Percentiles rank a stretch among this genome's conserved stretches.
phyloP scores from a whole-genome alignment of 192 early-diverging fungal species.

The Linnemannia hyalina region DNA sequence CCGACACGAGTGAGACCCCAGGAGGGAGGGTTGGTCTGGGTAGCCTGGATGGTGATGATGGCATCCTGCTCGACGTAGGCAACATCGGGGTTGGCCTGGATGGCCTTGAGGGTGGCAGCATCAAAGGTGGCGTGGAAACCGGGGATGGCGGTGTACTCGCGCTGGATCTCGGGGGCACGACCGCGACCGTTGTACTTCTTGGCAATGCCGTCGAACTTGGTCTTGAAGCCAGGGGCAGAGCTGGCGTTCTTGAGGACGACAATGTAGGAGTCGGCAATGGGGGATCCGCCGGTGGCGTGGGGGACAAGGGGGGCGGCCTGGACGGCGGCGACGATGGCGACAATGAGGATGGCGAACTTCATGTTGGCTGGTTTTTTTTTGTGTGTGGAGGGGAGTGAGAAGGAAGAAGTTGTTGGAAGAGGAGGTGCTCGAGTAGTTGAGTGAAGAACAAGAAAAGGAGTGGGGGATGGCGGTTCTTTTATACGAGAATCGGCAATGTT shows the following conservation, averaged over 20 bases:
- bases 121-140: constrained; percentile 14
- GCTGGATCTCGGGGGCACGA: constrained; percentile 63
- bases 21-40: constrained; percentile 38
- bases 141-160: constrained; percentile 54
- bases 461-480: background rate
- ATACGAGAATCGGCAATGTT: background rate
- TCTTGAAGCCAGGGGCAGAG: constrained; percentile 20
- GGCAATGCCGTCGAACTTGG: constrained; percentile 59
- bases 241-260: constrained; percentile 68
- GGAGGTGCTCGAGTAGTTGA: constrained; percentile 15
- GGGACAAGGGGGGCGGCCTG: constrained; percentile 33
- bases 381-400: constrained; percentile 56
- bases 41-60: constrained; percentile 19
- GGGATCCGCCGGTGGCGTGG: constrained; percentile 4
- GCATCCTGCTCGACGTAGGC: constrained; percentile 82
- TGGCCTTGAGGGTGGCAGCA: constrained; percentile 51
- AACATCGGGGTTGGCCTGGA: constrained; percentile 68
- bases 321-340: constrained; percentile 27
- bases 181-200: constrained; percentile 59
- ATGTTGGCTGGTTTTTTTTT: background rate
- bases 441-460: constrained; percentile 10
- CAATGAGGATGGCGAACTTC: constrained; percentile 32
- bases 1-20: constrained; percentile 61
- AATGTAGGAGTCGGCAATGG: constrained; percentile 73
- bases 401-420: constrained; percentile 51